Percentiles rank a stretch among this genome's conserved stretches.
Evolutionary conservation across 345 rosid genomes (phyloP).

Genomic region (Laguncularia racemosa): DNA sequence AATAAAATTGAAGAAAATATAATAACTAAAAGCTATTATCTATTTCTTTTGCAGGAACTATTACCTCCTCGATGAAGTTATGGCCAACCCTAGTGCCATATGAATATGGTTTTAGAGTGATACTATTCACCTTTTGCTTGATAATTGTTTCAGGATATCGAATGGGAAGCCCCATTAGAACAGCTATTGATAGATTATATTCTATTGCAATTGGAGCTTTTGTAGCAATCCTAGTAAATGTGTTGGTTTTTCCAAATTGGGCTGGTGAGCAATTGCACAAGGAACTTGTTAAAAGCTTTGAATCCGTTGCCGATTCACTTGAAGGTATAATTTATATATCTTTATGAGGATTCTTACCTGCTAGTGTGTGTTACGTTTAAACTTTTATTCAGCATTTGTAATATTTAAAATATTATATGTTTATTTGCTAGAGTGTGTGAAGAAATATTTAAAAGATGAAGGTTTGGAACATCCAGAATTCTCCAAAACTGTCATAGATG

Average conservation of each 20-base stretch:
- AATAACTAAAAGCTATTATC: neutral
- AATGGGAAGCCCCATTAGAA: conserved; percentile 51
- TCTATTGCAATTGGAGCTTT: conserved; percentile 58
- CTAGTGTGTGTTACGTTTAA: neutral
- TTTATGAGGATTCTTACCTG: neutral
- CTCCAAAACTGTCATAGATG: conserved; percentile 46
- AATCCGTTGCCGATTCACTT: conserved; percentile 48
- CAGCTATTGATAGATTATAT: conserved; percentile 56
- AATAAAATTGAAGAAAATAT: neutral
- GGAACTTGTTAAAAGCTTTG: conserved; percentile 44
- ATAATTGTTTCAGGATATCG: conserved; percentile 55
- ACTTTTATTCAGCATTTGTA: neutral
- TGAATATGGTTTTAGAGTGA: conserved; percentile 59
- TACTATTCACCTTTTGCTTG: conserved; percentile 58
- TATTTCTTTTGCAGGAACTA: conserved; percentile 27
- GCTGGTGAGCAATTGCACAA: conserved; percentile 54
- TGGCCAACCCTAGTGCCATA: conserved; percentile 63
- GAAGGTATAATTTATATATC: conserved; percentile 30
- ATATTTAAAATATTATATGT: neutral
- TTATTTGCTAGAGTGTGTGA: conserved; percentile 41
- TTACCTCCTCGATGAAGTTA: conserved; percentile 53
- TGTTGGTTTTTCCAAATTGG: conserved; percentile 52
- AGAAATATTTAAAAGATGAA: conserved; percentile 50
- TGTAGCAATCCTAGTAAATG: conserved; percentile 59
- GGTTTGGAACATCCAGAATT: conserved; percentile 43